phyloP scores from a whole-genome alignment of 2,329 filamentous ascomycete species.

The Chaetomium strumarium region DNA sequence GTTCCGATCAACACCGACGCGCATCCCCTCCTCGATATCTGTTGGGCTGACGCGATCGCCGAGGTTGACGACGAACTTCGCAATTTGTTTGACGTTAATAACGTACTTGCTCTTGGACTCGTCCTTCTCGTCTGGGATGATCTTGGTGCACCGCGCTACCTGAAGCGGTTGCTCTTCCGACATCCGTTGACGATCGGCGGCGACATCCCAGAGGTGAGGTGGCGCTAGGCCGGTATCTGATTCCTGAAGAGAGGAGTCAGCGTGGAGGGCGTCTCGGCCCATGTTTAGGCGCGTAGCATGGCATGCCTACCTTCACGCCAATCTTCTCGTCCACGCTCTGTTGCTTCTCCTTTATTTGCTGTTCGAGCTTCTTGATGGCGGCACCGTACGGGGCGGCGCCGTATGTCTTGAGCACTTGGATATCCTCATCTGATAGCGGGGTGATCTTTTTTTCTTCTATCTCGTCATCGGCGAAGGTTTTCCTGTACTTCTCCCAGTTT shows the following conservation, averaged over 20 bases:
- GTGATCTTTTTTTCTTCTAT: conserved; percentile 99
- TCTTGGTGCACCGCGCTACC: conserved; percentile 97
- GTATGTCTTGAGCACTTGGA: conserved; percentile 98
- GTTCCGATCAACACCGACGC: conserved; percentile 94
- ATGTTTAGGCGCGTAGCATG: neutral
- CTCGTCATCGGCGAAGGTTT: conserved; percentile 94
- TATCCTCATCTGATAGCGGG: conserved; percentile 94
- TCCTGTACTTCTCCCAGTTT: conserved; percentile 98
- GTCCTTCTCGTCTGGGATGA: conserved; percentile 95
- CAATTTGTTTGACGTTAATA: conserved; percentile 99
- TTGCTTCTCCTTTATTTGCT: conserved; percentile 99
- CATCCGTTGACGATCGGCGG: conserved; percentile 97
- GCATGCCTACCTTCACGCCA: conserved; percentile 60
- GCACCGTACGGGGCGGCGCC: conserved; percentile 93
- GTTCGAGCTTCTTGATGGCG: conserved; percentile 93
- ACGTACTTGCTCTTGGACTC: conserved; percentile 99
- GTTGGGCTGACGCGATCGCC: conserved; percentile 95
- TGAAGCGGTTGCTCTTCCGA: conserved; percentile 95
- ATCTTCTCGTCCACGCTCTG: conserved; percentile 99
- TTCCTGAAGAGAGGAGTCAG: conserved; percentile 53
- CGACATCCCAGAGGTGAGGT: conserved; percentile 97
- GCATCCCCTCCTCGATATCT: conserved; percentile 99
- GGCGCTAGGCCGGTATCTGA: conserved; percentile 97
- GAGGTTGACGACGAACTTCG: conserved; percentile 97
- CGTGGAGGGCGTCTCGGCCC: neutral